Percentiles rank a stretch among this genome's conserved stretches.
Evolutionary conservation across 2,329 filamentous ascomycete genomes (phyloP).

Genomic region (Arthrobotrys megalospora): DNA sequence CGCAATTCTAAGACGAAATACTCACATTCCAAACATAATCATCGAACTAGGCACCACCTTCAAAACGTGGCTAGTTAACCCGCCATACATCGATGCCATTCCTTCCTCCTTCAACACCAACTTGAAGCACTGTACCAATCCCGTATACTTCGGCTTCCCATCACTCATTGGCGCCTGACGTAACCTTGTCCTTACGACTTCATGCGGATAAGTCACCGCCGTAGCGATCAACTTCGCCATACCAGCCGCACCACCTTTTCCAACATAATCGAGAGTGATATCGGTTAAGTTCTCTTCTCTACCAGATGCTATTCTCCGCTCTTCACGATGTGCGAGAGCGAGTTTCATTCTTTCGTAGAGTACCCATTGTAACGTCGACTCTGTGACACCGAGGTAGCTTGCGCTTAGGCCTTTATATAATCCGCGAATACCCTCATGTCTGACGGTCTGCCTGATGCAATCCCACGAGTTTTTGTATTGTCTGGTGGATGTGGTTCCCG

Average conservation of each 20-base stretch:
- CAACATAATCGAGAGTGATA: conserved; percentile 81
- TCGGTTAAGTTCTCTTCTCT: conserved; percentile 80
- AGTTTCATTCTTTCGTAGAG: conserved; percentile 94
- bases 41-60: conserved; percentile 90
- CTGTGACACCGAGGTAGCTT: conserved; percentile 89
- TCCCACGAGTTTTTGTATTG: conserved; percentile 90
- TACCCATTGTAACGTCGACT: conserved; percentile 93
- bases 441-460: conserved; percentile 85
- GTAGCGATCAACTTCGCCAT: conserved; percentile 88
- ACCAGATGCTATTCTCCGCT: conserved; percentile 73
- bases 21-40: conserved; percentile 94
- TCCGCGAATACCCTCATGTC: conserved; percentile 83
- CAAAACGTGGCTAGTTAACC: conserved; percentile 90
- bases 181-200: conserved; percentile 83
- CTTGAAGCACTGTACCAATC: conserved; percentile 88
- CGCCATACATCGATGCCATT: conserved; percentile 87
- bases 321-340: conserved; percentile 77
- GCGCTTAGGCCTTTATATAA: conserved; percentile 93
- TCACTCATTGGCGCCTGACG: conserved; percentile 84
- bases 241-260: conserved; percentile 83
- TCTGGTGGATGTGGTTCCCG: conserved; percentile 72
- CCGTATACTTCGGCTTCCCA: conserved; percentile 86
- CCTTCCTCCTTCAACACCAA: conserved; percentile 91
- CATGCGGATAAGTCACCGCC: conserved; percentile 90
- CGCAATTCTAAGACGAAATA: conserved; percentile 4